These are phyloP conservation scores for Aspergillus udagawae DNA, from an alignment of 2,329 filamentous ascomycete species.

Conservation along the genomic window DNA sequence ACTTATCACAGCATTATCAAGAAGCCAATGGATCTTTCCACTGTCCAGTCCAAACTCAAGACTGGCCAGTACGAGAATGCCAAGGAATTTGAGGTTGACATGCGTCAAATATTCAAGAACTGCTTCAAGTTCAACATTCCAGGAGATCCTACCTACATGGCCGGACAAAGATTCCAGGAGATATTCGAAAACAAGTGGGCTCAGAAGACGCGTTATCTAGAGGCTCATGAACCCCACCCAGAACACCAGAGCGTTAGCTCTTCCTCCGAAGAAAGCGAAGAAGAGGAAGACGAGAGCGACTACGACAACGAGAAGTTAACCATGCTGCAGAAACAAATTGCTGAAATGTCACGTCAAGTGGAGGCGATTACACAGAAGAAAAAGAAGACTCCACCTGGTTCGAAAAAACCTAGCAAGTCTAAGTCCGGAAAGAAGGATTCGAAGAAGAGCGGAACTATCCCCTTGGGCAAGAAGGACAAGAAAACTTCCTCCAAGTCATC, in stretches of 20 bases:
- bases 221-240: constrained; percentile 65
- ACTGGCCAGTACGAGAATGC: constrained; percentile 73
- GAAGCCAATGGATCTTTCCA: constrained; percentile 90
- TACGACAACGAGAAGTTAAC: constrained; percentile 61
- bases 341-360: constrained; percentile 67
- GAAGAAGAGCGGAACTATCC: constrained; percentile 38
- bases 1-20: constrained; percentile 92
- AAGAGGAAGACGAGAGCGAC: constrained; percentile 65
- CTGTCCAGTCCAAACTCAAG: constrained; percentile 73
- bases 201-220: constrained; percentile 76
- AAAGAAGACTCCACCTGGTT: constrained; percentile 52
- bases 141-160: constrained; percentile 67
- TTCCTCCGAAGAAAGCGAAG: constrained; percentile 67
- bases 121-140: constrained; percentile 89
- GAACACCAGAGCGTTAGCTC: constrained; percentile 62
- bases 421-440: constrained; percentile 27
- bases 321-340: constrained; percentile 67
- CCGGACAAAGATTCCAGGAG: constrained; percentile 69
- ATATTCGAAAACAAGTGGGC: constrained; percentile 73
- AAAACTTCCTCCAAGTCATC: constrained; percentile 33
- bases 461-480: constrained; percentile 56
- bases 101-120: constrained; percentile 80
- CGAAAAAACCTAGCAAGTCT: constrained; percentile 45
- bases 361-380: constrained; percentile 56
- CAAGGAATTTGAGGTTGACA: constrained; percentile 81